Evolutionary conservation across 176 grass and related monocot species (phyloP), one percentile per base, ranked within the genome.

Genomic region (Juncus effusus): DNA sequence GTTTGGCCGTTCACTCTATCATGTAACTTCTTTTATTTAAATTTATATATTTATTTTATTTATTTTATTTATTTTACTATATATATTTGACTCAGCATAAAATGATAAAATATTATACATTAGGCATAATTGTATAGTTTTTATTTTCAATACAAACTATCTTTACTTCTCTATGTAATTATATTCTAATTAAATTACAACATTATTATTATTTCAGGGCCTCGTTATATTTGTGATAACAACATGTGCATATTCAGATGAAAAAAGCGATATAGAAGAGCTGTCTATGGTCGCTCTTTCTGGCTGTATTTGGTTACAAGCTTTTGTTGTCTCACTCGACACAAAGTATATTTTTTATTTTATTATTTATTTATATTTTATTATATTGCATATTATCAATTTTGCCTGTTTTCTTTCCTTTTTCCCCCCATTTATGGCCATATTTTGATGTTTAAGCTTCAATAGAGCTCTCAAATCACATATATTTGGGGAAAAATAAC

Each of bases 241-340:
- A 6, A 66, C 79, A 15, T 71, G 63, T 61, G 79, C 80, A 60
- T 91, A 96, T 79, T 75, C 84, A 60, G 77, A 75, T 67, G 82
- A 96, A 73, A 91, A 87, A 79, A 73, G 92, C 76, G 87, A 88
- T 59, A 88, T 84, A 79, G 82, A 84, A 74, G 82, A 96, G 77
- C 82, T 96, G 10, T 82, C 87, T 45, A 88, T 96, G 87, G 85
- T 96, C 63, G 82, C 87, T 15, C 82, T 96, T 8, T 96, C 92
- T 36, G 92, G 92, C 52, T 88, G 87, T 61, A 91, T 96, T 77
- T 96, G 87, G 87, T 81, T 96, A 36, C 92, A 96, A 77, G 85
- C 92, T 61, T 96, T 96, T 74, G 77, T 96, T 63, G 82, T 96
- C 52, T 88, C 82, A 1, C 61, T 91, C 44, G 92, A 96, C 19